Conservation (phyloP, 2,329 filamentous ascomycete species). For the Diaporthe velutina region DNA sequence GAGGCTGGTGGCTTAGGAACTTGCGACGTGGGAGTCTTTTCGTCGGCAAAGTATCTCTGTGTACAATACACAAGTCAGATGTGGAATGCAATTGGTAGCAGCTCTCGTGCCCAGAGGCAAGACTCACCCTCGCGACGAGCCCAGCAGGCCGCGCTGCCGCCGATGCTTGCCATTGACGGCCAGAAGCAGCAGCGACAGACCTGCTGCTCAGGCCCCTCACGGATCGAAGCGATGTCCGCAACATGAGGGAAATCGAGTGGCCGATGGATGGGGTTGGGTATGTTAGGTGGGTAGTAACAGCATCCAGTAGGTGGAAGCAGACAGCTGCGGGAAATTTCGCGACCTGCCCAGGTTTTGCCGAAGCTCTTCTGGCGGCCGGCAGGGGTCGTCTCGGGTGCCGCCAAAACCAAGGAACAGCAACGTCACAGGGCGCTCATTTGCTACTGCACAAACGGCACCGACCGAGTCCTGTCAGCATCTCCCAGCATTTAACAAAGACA, state of each 20-base stretch:
- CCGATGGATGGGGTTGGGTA: slow-evolving; percentile 44
- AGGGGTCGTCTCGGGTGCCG: slow-evolving; percentile 31
- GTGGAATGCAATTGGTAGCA: slow-evolving; percentile 40
- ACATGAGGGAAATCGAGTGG: slow-evolving; percentile 70
- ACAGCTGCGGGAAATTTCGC: slow-evolving; percentile 40
- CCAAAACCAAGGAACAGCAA: slow-evolving; percentile 27
- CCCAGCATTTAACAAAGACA: neutral
- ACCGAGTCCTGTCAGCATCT: neutral
- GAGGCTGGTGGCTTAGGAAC: slow-evolving; percentile 66
- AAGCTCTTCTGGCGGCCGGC: slow-evolving; percentile 37
- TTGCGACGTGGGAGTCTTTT: slow-evolving; percentile 63
- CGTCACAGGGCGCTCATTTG: slow-evolving; percentile 20
- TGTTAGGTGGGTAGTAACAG: slow-evolving; percentile 30
- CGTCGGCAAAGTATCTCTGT: slow-evolving; percentile 70
- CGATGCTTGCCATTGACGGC: slow-evolving; percentile 70
- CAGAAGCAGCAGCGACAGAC: slow-evolving; percentile 64
- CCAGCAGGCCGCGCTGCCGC: slow-evolving; percentile 51
- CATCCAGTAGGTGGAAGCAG: slow-evolving; percentile 18
- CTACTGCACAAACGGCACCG: neutral
- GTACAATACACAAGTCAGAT: slow-evolving; percentile 26
- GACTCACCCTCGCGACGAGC: slow-evolving; percentile 56
- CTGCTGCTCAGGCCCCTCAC: slow-evolving; percentile 70
- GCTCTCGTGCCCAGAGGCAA: slow-evolving; percentile 41
- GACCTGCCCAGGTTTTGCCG: slow-evolving; percentile 39
- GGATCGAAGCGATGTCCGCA: slow-evolving; percentile 77